phyloP scores from a whole-genome alignment of 306 rosid species.

The Rosa rugosa region DNA sequence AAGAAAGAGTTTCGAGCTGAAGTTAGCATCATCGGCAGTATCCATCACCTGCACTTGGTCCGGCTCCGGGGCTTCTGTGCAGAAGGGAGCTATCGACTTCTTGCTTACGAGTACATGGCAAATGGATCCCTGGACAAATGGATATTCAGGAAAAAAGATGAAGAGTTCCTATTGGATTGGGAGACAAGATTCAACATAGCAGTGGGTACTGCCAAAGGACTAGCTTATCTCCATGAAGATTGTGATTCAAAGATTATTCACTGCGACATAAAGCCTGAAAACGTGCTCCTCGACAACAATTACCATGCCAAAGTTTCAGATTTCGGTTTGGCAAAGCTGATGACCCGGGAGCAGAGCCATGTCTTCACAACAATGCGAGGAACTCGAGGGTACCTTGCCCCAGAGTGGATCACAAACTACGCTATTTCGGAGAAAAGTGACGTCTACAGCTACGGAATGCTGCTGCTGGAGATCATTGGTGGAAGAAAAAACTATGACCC shows the following conservation, averaged over 20 bases:
- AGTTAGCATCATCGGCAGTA: conserved; percentile 93
- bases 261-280: conserved; percentile 93
- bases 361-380: conserved; percentile 89
- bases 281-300: conserved; percentile 77
- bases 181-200: conserved; percentile 76
- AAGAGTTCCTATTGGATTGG: conserved; percentile 68
- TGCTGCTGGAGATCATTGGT: conserved; percentile 74
- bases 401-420: conserved; percentile 94
- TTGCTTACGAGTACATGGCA: conserved; percentile 82
- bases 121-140: conserved; percentile 84
- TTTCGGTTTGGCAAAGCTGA: conserved; percentile 85
- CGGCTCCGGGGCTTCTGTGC: conserved; percentile 83
- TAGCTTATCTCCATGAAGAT: conserved; percentile 87
- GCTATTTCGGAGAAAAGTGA: conserved; percentile 96
- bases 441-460: conserved; percentile 89
- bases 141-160: conserved; percentile 65
- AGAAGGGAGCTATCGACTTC: conserved; percentile 75
- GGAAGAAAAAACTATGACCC: conserved; percentile 87
- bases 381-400: conserved; percentile 89
- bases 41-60: conserved; percentile 88
- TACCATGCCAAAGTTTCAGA: conserved; percentile 84
- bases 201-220: conserved; percentile 85
- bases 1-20: conserved; percentile 94
- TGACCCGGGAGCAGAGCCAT: conserved; percentile 85
- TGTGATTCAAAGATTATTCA: conserved; percentile 88